Conservation (phyloP, 2,329 filamentous ascomycete species). For the Fusarium fujikuroi region DNA sequence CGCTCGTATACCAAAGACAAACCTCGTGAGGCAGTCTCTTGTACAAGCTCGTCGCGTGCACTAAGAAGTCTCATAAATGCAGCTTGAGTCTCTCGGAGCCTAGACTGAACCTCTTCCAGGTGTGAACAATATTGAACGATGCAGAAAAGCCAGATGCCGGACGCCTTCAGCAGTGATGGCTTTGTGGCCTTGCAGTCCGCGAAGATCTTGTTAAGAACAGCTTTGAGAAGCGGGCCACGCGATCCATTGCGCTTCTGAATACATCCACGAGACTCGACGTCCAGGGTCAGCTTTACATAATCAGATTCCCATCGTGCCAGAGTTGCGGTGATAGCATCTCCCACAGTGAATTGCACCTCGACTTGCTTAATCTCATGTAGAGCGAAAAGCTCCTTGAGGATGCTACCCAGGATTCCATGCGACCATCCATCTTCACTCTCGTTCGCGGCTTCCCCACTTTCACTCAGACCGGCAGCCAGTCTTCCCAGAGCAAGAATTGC, state of each 20-base stretch:
- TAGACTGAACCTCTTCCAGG: conserved; percentile 75
- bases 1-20: conserved; percentile 94
- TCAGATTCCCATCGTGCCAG: conserved; percentile 86
- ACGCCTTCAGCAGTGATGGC: conserved; percentile 88
- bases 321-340: conserved; percentile 84
- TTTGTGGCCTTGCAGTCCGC: conserved; percentile 84
- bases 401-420: conserved; percentile 57
- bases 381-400: conserved; percentile 76
- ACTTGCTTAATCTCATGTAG: conserved; percentile 86
- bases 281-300: conserved; percentile 77
- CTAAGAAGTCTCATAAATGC: conserved; percentile 89
- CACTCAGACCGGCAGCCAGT: conserved; percentile 72
- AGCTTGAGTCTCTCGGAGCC: conserved; percentile 81
- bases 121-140: conserved; percentile 91
- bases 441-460: conserved; percentile 39
- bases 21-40: conserved; percentile 93
- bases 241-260: conserved; percentile 52
- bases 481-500: conserved; percentile 85
- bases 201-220: conserved; percentile 77
- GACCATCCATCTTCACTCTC: conserved; percentile 47
- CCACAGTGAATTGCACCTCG: conserved; percentile 90
- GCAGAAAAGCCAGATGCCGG: conserved; percentile 94
- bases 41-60: conserved; percentile 91
- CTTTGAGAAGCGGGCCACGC: conserved; percentile 56
- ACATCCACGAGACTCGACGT: conserved; percentile 69